Conservation (phyloP, 805 yeast species). For the Wickerhamiella sergipiensis region DNA sequence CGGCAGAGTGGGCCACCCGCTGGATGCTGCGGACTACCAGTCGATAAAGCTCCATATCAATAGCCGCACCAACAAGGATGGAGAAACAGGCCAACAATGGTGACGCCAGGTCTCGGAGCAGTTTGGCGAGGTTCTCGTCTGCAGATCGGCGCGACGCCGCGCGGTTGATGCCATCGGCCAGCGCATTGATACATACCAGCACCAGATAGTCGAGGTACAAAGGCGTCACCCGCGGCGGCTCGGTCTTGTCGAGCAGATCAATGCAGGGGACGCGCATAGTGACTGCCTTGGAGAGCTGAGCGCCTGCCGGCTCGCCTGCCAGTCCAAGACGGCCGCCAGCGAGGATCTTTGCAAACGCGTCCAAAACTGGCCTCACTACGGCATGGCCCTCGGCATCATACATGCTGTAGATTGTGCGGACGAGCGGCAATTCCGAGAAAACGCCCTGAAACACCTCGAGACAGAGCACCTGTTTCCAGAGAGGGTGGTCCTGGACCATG, state of each 20-base stretch:
- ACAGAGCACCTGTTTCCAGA: conserved; percentile 64
- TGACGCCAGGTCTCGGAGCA: conserved; percentile 6
- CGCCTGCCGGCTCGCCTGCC: not conserved
- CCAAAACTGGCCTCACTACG: not conserved
- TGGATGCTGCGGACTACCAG: conserved; percentile 59
- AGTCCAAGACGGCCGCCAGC: not conserved
- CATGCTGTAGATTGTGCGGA: conserved; percentile 39
- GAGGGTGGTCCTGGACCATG: conserved; percentile 43
- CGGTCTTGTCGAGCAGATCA: conserved; percentile 69
- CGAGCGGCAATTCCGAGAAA: conserved; percentile 40
- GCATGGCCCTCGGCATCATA: conserved; percentile 40
- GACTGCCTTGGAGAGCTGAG: conserved; percentile 8
- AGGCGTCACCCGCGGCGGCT: conserved; percentile 55
- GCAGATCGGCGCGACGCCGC: conserved; percentile 31
- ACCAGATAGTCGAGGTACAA: conserved; percentile 51
- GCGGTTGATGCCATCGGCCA: conserved; percentile 48
- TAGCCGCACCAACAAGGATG: conserved; percentile 45
- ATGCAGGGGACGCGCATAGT: conserved; percentile 34
- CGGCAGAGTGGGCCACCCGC: conserved; percentile 69
- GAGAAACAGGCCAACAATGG: conserved; percentile 33
- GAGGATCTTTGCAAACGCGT: conserved; percentile 8
- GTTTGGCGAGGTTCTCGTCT: conserved; percentile 1
- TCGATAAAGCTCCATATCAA: conserved; percentile 62
- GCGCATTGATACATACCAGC: conserved; percentile 35
- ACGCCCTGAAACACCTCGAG: conserved; percentile 58